A percentile compares a stretch with the other conserved stretches of the same genome.
Conservation (phyloP, 148 eudicot genomes). For the Beta vulgaris region DNA sequence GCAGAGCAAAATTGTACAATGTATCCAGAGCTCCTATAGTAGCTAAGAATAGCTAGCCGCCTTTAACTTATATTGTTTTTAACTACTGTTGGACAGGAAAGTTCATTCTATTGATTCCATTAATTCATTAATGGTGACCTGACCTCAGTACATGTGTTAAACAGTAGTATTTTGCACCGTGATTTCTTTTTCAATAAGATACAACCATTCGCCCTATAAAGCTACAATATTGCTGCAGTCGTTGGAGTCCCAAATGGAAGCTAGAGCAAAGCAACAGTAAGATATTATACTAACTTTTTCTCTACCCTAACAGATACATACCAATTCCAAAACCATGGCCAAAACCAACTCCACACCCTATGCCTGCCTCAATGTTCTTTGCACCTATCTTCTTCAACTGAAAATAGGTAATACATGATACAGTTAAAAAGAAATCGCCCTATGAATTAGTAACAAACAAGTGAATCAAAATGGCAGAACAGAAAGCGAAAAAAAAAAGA, state of each 20-base stretch:
- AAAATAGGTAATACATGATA: conserved; percentile 5
- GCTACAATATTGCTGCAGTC: not conserved
- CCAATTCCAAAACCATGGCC: conserved; percentile 98
- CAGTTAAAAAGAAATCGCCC: not conserved
- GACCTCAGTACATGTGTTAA: not conserved
- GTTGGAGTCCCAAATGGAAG: not conserved
- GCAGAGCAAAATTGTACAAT: not conserved
- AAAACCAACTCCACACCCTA: conserved; percentile 97
- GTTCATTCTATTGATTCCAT: not conserved
- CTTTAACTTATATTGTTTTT: not conserved
- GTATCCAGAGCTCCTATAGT: not conserved
- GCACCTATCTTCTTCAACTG: conserved; percentile 85
- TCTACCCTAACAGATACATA: conserved; percentile 33
- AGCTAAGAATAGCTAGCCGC: not conserved
- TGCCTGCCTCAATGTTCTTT: conserved; percentile 77
- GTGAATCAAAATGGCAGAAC: not conserved
- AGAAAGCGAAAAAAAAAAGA: not conserved
- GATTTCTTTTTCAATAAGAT: not conserved
- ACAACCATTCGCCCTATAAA: not conserved
- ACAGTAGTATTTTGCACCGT: not conserved
- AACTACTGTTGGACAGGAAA: not conserved
- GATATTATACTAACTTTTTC: not conserved
- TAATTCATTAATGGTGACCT: no score
- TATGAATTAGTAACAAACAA: not conserved
- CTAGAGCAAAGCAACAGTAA: conserved; percentile 11